A percentile compares a stretch with the other conserved stretches of the same genome.
Conservation (phyloP, 2,329 filamentous ascomycete genomes). For the Emmonsiellopsis sp. region DNA sequence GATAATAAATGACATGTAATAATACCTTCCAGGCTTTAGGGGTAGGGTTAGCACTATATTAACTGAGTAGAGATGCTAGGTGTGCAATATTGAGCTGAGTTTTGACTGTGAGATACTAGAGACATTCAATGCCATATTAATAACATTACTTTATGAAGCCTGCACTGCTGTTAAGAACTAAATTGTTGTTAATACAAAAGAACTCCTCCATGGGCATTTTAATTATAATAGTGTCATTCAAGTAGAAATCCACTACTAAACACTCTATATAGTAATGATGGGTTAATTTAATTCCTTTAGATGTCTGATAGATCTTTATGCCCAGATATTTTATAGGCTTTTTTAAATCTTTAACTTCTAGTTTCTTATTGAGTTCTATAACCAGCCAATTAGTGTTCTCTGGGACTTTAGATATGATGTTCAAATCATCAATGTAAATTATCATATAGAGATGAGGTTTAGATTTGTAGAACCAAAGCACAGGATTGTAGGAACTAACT, state of each 20-base stretch:
- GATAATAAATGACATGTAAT: no score
- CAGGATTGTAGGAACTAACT: no score
- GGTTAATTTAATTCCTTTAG: background rate
- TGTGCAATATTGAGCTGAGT: background rate
- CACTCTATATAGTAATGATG: background rate
- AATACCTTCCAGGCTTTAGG: no score
- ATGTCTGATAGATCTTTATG: no score
- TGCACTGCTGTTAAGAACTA: background rate
- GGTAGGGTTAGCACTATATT: no score
- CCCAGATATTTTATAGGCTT: background rate
- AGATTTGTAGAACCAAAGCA: accelerated
- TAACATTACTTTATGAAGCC: background rate
- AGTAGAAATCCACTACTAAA: background rate
- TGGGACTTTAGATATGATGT: background rate
- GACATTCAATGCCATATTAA: background rate
- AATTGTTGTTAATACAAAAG: background rate
- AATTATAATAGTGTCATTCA: background rate
- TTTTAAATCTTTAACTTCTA: background rate
- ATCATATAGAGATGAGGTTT: background rate
- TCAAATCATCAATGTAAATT: background rate
- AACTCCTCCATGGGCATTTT: background rate
- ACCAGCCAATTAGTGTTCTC: background rate
- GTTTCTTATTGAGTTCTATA: accelerated
- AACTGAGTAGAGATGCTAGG: accelerated
- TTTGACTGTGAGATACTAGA: background rate